These are phyloP conservation scores for Penicillium corylophilum DNA, from an alignment of 2,329 filamentous ascomycete species.

Conservation along the genomic window DNA sequence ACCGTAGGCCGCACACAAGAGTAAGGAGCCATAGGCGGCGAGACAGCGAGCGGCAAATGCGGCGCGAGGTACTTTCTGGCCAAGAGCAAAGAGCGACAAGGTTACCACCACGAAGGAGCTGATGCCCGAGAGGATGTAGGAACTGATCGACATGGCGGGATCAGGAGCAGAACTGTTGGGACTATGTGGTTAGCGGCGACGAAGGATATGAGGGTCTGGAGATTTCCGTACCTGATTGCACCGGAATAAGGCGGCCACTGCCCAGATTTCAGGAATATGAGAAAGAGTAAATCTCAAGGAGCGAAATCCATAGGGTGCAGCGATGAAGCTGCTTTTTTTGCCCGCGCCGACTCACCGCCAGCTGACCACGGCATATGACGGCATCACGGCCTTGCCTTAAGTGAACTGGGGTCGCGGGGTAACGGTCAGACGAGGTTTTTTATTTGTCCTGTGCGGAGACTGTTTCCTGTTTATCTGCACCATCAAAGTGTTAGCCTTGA, in stretches of 20 bases:
- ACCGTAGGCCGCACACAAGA: slow-evolving; percentile 66
- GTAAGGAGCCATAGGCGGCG: slow-evolving; percentile 46
- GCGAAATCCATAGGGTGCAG: slow-evolving; percentile 14
- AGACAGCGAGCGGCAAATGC: slow-evolving; percentile 49
- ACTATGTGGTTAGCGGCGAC: slow-evolving; percentile 12
- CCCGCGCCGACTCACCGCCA: slow-evolving; percentile 29
- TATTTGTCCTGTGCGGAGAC: background rate
- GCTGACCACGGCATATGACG: slow-evolving; percentile 22
- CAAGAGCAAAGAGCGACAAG: slow-evolving; percentile 47
- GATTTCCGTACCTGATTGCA: slow-evolving; percentile 1
- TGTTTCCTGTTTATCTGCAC: too few relatives aligned
- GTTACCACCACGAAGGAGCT: slow-evolving; percentile 65
- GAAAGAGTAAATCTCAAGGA: slow-evolving; percentile 15
- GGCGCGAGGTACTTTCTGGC: slow-evolving; percentile 43
- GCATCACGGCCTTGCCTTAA: slow-evolving; percentile 11
- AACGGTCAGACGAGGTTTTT: background rate
- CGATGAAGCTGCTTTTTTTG: slow-evolving; percentile 24
- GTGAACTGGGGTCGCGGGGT: background rate
- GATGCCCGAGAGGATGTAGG: slow-evolving; percentile 58
- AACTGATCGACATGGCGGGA: slow-evolving; percentile 60
- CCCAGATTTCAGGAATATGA: slow-evolving; percentile 8
- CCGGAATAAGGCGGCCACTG: slow-evolving; percentile 2
- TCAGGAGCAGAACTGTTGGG: slow-evolving; percentile 18
- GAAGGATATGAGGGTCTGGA: background rate
- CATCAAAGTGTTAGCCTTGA: too few relatives aligned